Evolutionary conservation across 352 stramenopile genomes (phyloP).

Genomic region (Ophiocytium majus): DNA sequence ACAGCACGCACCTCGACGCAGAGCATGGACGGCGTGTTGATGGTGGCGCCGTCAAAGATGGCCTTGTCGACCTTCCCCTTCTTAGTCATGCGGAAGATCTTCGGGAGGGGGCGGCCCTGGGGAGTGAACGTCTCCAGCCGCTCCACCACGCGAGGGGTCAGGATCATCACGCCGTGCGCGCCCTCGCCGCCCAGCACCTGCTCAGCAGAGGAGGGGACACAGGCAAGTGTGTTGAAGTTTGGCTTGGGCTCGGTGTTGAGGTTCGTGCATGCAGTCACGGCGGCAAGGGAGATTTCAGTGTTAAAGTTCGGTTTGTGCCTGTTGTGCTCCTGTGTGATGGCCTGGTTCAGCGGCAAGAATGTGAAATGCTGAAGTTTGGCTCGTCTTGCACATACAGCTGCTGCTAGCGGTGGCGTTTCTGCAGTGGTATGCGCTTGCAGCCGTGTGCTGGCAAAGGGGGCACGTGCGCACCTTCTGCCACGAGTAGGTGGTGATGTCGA

Average conservation of each 20-base stretch:
- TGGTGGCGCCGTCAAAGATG: slow-evolving; percentile 97
- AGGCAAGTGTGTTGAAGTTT: background rate
- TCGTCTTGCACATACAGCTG: too few relatives aligned
- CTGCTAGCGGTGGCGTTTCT: too few relatives aligned
- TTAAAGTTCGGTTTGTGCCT: too few relatives aligned
- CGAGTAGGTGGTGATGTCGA: slow-evolving; percentile 98
- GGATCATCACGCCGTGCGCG: slow-evolving; percentile 92
- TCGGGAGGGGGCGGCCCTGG: slow-evolving; percentile 85
- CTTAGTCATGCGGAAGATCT: slow-evolving; percentile 98
- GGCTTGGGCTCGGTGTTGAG: too few relatives aligned
- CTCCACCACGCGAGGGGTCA: slow-evolving; percentile 91
- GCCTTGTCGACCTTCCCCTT: slow-evolving; percentile 85
- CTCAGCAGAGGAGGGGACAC: background rate
- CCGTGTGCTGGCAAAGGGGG: too few relatives aligned
- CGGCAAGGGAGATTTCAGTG: too few relatives aligned
- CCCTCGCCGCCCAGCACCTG: slow-evolving; percentile 91
- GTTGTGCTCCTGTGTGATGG: too few relatives aligned
- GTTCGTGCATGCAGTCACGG: too few relatives aligned
- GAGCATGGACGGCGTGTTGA: slow-evolving; percentile 99
- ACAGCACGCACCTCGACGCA: slow-evolving; percentile 79
- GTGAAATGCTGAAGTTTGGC: too few relatives aligned
- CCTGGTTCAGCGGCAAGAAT: too few relatives aligned
- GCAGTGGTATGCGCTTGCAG: too few relatives aligned
- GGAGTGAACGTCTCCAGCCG: slow-evolving; percentile 91
- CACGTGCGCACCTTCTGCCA: slow-evolving; percentile 95